phyloP scores from a whole-genome alignment of 2,329 filamentous ascomycete genomes.

The Didymella arachidicola region DNA sequence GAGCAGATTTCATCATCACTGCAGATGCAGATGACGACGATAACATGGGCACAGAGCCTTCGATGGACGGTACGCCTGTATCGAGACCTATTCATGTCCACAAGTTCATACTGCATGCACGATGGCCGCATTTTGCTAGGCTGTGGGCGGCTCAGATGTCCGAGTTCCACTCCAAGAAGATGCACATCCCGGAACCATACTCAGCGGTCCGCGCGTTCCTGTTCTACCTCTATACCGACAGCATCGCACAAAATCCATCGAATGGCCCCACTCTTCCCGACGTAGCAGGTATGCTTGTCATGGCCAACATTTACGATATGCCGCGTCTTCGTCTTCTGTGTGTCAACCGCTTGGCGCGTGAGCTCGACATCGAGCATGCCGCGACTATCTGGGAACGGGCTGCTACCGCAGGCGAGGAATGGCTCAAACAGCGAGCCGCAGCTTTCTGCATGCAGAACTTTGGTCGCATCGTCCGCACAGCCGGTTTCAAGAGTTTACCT shows the following conservation, averaged over 20 bases:
- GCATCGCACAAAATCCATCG: slow-evolving; percentile 64
- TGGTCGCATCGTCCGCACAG: slow-evolving; percentile 90
- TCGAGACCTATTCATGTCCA: slow-evolving; percentile 93
- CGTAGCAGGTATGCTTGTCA: slow-evolving; percentile 91
- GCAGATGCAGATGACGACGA: slow-evolving; percentile 79
- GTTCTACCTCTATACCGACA: slow-evolving; percentile 96
- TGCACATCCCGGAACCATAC: slow-evolving; percentile 98
- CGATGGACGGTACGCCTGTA: slow-evolving; percentile 48
- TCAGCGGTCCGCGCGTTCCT: slow-evolving; percentile 92
- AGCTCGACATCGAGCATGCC: slow-evolving; percentile 92
- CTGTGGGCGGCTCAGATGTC: slow-evolving; percentile 95
- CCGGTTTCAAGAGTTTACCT: slow-evolving; percentile 82
- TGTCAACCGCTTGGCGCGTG: slow-evolving; percentile 86
- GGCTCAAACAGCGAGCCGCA: slow-evolving; percentile 88
- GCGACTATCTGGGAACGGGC: slow-evolving; percentile 97
- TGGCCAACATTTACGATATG: slow-evolving; percentile 98
- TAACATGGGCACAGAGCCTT: slow-evolving; percentile 65
- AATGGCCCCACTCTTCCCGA: slow-evolving; percentile 73
- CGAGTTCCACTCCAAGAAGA: slow-evolving; percentile 94
- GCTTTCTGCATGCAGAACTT: slow-evolving; percentile 91
- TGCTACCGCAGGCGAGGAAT: slow-evolving; percentile 87
- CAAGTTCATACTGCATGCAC: slow-evolving; percentile 89
- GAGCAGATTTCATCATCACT: slow-evolving; percentile 90
- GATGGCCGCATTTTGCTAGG: slow-evolving; percentile 95
- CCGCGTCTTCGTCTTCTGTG: slow-evolving; percentile 89